Evolutionary conservation across 768 basidiomycete species (phyloP), one percentile per base, ranked within the genome.

Genomic region (Trametes coccinea): DNA sequence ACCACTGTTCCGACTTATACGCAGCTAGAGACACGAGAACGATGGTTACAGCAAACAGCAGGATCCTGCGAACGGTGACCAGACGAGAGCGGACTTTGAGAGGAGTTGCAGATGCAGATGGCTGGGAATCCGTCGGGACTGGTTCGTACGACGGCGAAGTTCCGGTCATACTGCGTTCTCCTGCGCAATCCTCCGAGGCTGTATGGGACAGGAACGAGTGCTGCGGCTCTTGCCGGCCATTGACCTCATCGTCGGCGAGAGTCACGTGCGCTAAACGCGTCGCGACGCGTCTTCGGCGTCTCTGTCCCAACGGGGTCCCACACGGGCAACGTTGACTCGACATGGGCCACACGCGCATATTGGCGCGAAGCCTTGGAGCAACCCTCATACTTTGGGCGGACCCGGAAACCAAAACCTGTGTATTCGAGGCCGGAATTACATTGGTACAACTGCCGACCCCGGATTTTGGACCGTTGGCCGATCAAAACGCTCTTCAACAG

Each of bases 1-100:
- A 75, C 72, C 77, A 78, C 72, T 78, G 80, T 54, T 77, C 78
- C 16, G 74, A 72, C 70, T 77, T 79, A 67, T 77, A 86, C 53
- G 75, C 75, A 30, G 70, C 65, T 56, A 83, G 71, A 16, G 73
- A 74, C 65, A 78, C 66, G 58, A 80, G 39, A 54, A 71, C 67
- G 61, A 83, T 65, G 27, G 73, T 71, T 52, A 73, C 29, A 17
- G 71, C 71, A 57, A 83, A 17, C 58, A 82, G 61, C 41, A 79
- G 31, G 33, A 75, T 64, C 65, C 66, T 75, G 34, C 69, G 70
- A 45, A 72, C 48, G 27, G 67, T 59, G 27, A 62, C 66, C 43
- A 72, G 74, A 50, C 62, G 73, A 64, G 46, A 67, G 50, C n/a
- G 70, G 64, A 52, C 62, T 64, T 46, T 64, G 53, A 48, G 62